Conservation (phyloP, 1,284 basidiomycete genomes). For the Neotropicomus parvogracilis region DNA sequence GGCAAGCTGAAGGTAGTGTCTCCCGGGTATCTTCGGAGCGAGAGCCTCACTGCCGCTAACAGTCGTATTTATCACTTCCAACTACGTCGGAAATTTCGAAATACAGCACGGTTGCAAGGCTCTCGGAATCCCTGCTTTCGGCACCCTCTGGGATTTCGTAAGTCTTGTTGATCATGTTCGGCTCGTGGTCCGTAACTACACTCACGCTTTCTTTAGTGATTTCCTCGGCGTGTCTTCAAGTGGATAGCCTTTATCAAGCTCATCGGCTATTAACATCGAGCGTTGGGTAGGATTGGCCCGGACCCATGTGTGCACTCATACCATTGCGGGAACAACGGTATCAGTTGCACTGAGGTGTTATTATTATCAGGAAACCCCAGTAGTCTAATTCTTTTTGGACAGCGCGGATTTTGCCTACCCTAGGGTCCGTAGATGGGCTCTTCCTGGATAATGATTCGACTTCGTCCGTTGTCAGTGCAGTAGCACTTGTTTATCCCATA, state of each 20-base stretch:
- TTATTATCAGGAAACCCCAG: not conserved
- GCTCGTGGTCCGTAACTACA: slow-evolving; percentile 3
- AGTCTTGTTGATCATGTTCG: slow-evolving; percentile 32
- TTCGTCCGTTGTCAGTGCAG: too few species aligned
- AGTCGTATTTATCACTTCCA: slow-evolving; percentile 79
- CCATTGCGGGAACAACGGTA: slow-evolving; percentile 2
- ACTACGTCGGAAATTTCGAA: slow-evolving; percentile 67
- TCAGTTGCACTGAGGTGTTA: too few species aligned
- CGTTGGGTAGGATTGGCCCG: slow-evolving; percentile 7
- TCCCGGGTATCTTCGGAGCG: not conserved
- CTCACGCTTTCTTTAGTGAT: slow-evolving; percentile 22
- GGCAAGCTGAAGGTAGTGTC: slow-evolving; percentile 62
- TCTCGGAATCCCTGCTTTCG: slow-evolving; percentile 66
- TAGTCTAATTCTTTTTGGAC: slow-evolving; percentile 1
- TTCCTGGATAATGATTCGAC: not conserved
- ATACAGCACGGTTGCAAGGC: slow-evolving; percentile 78
- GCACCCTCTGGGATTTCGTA: slow-evolving; percentile 71
- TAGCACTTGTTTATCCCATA: not conserved
- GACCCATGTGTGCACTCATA: not conserved
- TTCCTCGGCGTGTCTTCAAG: slow-evolving; percentile 1
- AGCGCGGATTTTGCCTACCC: not conserved
- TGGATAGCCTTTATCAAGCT: not conserved
- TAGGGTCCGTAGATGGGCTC: slow-evolving; percentile 8
- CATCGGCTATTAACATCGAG: slow-evolving; percentile 7
- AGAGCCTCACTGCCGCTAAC: slow-evolving; percentile 10